phyloP scores from a whole-genome alignment of 495 filamentous ascomycete genomes.

The Aspergillus affinis region DNA sequence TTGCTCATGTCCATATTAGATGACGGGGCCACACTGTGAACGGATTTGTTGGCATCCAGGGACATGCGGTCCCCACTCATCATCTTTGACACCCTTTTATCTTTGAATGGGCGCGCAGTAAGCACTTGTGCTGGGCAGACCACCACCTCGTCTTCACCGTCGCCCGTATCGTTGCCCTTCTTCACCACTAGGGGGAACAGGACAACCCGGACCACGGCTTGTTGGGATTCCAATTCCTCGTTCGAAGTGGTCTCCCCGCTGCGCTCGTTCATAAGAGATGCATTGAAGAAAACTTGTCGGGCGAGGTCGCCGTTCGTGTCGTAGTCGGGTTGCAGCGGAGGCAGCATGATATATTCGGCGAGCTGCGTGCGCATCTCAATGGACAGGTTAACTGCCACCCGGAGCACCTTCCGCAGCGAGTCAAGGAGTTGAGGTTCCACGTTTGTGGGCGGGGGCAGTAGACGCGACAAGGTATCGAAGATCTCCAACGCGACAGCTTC shows the following conservation, averaged over 20 bases:
- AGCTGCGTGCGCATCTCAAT: constrained; percentile 96
- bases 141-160: constrained; percentile 86
- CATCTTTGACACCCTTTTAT: constrained; percentile 42
- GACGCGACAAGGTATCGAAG: constrained; percentile 69
- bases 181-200: constrained; percentile 94
- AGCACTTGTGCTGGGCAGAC: constrained; percentile 93
- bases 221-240: constrained; percentile 70
- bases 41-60: constrained; percentile 37
- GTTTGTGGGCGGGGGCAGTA: constrained; percentile 81
- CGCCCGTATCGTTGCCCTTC: constrained; percentile 83
- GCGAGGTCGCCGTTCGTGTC: constrained; percentile 86
- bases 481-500: constrained; percentile 88
- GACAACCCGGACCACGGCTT: constrained; percentile 82
- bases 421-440: constrained; percentile 71
- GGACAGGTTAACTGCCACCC: constrained; percentile 78
- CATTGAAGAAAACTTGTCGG: constrained; percentile 82
- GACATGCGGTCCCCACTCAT: constrained; percentile 49
- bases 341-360: constrained; percentile 96
- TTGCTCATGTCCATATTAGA: constrained; percentile 51
- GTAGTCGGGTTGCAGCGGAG: constrained; percentile 91
- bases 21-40: constrained; percentile 47
- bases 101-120: constrained; percentile 52
- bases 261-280: constrained; percentile 89
- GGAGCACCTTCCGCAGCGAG: constrained; percentile 79
- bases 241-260: constrained; percentile 66